phyloP scores from a whole-genome alignment of 2,329 filamentous ascomycete genomes.

The Colletotrichum siamense region DNA sequence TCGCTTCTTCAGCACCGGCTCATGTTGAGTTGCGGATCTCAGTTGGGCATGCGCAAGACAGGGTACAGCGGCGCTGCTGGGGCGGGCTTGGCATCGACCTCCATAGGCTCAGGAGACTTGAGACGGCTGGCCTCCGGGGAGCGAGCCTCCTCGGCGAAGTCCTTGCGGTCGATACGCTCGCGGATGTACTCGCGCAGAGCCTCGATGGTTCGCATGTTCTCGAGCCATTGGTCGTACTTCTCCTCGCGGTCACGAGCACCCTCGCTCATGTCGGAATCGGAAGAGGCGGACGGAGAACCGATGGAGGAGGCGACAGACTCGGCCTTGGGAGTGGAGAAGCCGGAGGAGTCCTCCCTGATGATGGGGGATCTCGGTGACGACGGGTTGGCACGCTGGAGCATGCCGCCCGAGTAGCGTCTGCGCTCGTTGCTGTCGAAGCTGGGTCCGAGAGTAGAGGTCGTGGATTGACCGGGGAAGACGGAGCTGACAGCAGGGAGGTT shows the following conservation, averaged over 20 bases:
- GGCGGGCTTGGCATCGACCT: constrained; percentile 16
- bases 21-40: constrained; percentile 18
- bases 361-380: constrained; percentile 42
- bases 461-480: constrained; percentile 71
- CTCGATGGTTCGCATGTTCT: constrained; percentile 71
- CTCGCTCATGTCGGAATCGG: constrained; percentile 57
- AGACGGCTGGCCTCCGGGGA: constrained; percentile 25
- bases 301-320: constrained; percentile 50
- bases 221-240: constrained; percentile 68
- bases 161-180: constrained; percentile 59
- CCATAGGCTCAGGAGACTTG: constrained; percentile 24
- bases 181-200: constrained; percentile 63
- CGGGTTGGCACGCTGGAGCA: constrained; percentile 65
- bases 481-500: constrained; percentile 74
- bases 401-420: constrained; percentile 69
- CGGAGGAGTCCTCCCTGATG: constrained; percentile 41
- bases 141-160: constrained; percentile 49
- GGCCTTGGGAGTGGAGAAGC: constrained; percentile 47
- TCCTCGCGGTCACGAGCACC: constrained; percentile 63
- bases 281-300: constrained; percentile 61
- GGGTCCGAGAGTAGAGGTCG: constrained; percentile 74
- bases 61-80: constrained; percentile 38
- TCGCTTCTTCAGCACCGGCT: not conserved
- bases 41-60: constrained; percentile 43
- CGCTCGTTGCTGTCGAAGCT: constrained; percentile 68